Base-by-base conservation (phyloP, 2,329 filamentous ascomycete species). In the Didymella lethalis region DNA sequence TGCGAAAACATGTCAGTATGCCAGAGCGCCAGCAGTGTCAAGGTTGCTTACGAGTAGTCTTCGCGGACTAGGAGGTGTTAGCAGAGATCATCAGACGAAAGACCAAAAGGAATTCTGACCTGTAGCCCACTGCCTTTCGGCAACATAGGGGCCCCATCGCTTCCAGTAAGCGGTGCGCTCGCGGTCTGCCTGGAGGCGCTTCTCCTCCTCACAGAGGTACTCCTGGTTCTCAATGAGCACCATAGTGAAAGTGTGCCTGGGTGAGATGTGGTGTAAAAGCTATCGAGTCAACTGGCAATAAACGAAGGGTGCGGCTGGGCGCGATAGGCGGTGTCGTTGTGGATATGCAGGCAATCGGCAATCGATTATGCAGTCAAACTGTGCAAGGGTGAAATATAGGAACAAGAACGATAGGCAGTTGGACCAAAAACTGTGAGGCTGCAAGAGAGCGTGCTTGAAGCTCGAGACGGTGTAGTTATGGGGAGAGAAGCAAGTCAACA, bases 71-170 rank as follows among this genome's bases (percentile, higher is more conserved):
- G 68, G 51, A 61, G 38, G 60, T 54, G 65, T 79, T 69, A 79
- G 75, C 64, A 55, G 51, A 26, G 45, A 23, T 51, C 48, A 25
- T 51, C 48, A 23, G 48, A 38, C 12, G 46, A 40, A 41, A 20
- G 23, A 57, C 20, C 18, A 31, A 34, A 26, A 28, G 20, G 25
- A 38, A 54, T 10, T 68, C 86, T 75, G 81, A 90, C 91, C 93
- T 67, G 93, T 97, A 57, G 93, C 93, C 94, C 94, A 97, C 82
- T 97, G 93, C 74, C 93, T 85, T 82, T 98, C 94, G 54, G 93
- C 88, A 69, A 96, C 89, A 74, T 97, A 98, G 25, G 93, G 90
- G 54, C 94, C 94, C 93, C 93, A 97, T 87, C 90, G 92, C 86
- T 98, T 98, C 94, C 94, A 98, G 82, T 98, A 98, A 78, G 92